These are phyloP conservation scores for Apiospora kogelbergensis DNA, from an alignment of 2,329 filamentous ascomycete genomes.

Conservation along the genomic window DNA sequence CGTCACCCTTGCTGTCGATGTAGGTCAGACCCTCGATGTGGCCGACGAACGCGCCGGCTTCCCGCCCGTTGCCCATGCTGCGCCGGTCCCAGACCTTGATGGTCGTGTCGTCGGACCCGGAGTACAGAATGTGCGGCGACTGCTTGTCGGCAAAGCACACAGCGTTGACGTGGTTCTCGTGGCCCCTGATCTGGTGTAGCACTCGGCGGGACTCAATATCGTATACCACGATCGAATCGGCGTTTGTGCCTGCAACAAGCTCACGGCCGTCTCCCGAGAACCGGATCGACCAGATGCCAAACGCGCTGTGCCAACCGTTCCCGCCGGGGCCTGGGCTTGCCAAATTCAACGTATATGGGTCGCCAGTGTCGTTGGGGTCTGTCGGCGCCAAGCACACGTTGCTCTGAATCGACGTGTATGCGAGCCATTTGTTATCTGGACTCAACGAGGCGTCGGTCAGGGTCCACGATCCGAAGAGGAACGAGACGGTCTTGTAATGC, in stretches of 20 bases:
- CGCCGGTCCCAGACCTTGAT: conserved; percentile 96
- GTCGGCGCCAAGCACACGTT: conserved; percentile 85
- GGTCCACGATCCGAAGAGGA: conserved; percentile 90
- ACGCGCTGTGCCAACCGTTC: conserved; percentile 37
- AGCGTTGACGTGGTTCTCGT: conserved; percentile 89
- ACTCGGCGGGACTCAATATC: conserved; percentile 81
- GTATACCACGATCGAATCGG: conserved; percentile 80
- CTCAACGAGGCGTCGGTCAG: conserved; percentile 91
- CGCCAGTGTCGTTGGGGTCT: conserved; percentile 76
- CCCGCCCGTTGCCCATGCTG: conserved; percentile 81
- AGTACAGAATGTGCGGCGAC: conserved; percentile 93
- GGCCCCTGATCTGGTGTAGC: conserved; percentile 74
- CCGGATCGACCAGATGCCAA: conserved; percentile 83
- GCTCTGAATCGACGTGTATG: conserved; percentile 85
- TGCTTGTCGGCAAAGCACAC: conserved; percentile 90
- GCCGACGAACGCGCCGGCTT: conserved; percentile 65
- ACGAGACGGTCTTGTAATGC: conserved; percentile 87
- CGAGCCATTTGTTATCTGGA: conserved; percentile 87
- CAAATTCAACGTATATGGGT: conserved; percentile 79
- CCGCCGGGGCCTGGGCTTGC: conserved; percentile 41
- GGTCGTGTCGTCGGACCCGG: conserved; percentile 90
- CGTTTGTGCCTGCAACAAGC: conserved; percentile 84
- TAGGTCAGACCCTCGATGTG: conserved; percentile 68
- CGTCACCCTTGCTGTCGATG: conserved; percentile 69
- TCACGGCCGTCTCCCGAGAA: conserved; percentile 92